Conservation (phyloP, 495 filamentous ascomycete species). For the Aspergillus carlsbadensis region DNA sequence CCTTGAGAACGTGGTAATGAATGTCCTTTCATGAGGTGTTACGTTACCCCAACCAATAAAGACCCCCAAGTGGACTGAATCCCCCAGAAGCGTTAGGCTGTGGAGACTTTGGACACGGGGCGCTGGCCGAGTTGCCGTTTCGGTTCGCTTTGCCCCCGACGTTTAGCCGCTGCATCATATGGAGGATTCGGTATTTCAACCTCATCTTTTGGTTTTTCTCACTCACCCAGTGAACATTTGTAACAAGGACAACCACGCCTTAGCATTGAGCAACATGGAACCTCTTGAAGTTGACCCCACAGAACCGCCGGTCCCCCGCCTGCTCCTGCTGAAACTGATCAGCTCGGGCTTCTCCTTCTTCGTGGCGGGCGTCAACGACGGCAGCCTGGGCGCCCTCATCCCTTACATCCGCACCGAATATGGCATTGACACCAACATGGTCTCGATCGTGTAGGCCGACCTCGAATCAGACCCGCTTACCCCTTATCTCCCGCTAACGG, state of each 20-base stretch:
- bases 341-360: slow-evolving; percentile 24
- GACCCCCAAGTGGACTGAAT: too few relatives aligned
- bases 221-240: too few relatives aligned
- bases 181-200: too few relatives aligned
- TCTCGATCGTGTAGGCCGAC: slow-evolving; percentile 39
- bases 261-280: background rate
- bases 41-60: too few relatives aligned
- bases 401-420: slow-evolving; percentile 51
- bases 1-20: too few relatives aligned
- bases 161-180: too few relatives aligned
- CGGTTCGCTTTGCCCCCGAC: background rate
- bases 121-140: background rate
- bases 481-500: background rate
- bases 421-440: slow-evolving; percentile 4
- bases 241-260: too few relatives aligned
- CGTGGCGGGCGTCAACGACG: slow-evolving; percentile 40
- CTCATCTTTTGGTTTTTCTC: too few relatives aligned
- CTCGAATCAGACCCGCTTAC: slow-evolving; percentile 18
- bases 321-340: background rate
- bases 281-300: background rate
- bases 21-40: too few relatives aligned
- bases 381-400: slow-evolving; percentile 52
- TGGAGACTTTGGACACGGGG: background rate
- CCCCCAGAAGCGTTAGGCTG: too few relatives aligned
- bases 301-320: background rate